These are phyloP conservation scores for Gastrolobium bilobum DNA, from an alignment of 306 rosid genomes.

Conservation along the genomic window DNA sequence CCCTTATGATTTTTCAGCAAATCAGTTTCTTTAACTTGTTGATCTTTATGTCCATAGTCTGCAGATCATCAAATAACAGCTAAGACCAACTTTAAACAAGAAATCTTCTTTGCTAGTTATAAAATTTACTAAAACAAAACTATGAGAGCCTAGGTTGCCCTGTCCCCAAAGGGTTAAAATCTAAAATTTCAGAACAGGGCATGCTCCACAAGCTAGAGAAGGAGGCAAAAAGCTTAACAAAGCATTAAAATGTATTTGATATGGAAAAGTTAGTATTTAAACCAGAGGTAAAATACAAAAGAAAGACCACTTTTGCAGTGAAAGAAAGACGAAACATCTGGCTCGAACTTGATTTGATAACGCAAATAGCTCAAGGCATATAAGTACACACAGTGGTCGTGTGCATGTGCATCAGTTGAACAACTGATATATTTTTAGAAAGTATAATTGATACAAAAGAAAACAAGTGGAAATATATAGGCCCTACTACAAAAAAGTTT, in stretches of 20 bases:
- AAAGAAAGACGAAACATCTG: not conserved
- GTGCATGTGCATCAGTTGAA: not conserved
- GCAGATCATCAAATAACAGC: slow-evolving; percentile 51
- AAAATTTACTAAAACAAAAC: slow-evolving; percentile 33
- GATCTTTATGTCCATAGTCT: slow-evolving; percentile 62
- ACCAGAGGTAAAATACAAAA: not conserved
- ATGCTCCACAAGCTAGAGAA: slow-evolving; percentile 24
- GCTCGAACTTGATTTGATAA: slow-evolving; percentile 17
- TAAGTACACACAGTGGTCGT: not conserved
- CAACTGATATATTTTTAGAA: slow-evolving; percentile 6
- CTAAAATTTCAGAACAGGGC: not conserved
- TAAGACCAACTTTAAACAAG: slow-evolving; percentile 39
- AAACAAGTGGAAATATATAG: slow-evolving; percentile 1
- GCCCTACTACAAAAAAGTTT: slow-evolving; percentile 19
- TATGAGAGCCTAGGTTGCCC: not conserved
- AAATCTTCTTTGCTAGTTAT: slow-evolving; percentile 2
- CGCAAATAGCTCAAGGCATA: slow-evolving; percentile 22
- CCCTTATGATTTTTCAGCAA: slow-evolving; percentile 49
- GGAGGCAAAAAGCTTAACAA: not conserved
- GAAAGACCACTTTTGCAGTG: not conserved
- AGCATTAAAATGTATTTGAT: not conserved
- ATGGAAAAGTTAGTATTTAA: not conserved
- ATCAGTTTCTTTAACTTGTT: slow-evolving; percentile 53
- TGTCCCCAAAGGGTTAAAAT: slow-evolving; percentile 26
- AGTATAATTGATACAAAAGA: not conserved